A percentile compares a stretch with the other conserved stretches of the same genome.
These are phyloP conservation scores for Batkoa obscura DNA, from an alignment of 371 early-diverging fungal genomes.

Conservation along the genomic window DNA sequence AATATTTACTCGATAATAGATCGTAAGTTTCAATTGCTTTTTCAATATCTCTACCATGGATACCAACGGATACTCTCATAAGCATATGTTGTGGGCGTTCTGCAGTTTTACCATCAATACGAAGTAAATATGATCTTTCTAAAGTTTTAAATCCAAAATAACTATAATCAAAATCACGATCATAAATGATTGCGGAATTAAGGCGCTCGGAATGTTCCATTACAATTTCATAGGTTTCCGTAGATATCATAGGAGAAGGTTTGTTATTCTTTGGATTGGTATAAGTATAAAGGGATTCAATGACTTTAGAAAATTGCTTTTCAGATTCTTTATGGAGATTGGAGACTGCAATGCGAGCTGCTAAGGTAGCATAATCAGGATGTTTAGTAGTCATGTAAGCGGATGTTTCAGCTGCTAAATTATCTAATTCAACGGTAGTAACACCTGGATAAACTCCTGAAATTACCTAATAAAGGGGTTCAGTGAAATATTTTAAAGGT, in stretches of 20 bases:
- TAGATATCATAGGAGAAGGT: constrained; percentile 72
- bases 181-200: constrained; percentile 83
- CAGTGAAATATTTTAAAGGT: not conserved
- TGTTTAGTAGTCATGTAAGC: constrained; percentile 95
- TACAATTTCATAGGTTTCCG: constrained; percentile 49
- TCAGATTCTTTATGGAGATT: constrained; percentile 95
- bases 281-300: constrained; percentile 70
- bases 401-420: constrained; percentile 91
- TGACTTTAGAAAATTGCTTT: constrained; percentile 73
- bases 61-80: constrained; percentile 97
- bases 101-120: constrained; percentile 60
- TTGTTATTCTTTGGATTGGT: constrained; percentile 77
- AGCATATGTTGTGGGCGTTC: constrained; percentile 99
- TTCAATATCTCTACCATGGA: constrained; percentile 88
- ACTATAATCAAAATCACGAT: constrained; percentile 92
- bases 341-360: constrained; percentile 94
- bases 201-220: constrained; percentile 60
- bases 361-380: constrained; percentile 94
- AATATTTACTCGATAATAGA: constrained; percentile 84
- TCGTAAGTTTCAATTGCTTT: constrained; percentile 93
- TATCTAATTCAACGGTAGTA: constrained; percentile 89
- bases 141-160: constrained; percentile 99
- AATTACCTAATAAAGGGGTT: constrained; percentile 40
- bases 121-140: constrained; percentile 87
- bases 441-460: constrained; percentile 93